A percentile compares a stretch with the other conserved stretches of the same genome.
Conservation (phyloP, 768 basidiomycete species). For the Aureoboletus auriporus region DNA sequence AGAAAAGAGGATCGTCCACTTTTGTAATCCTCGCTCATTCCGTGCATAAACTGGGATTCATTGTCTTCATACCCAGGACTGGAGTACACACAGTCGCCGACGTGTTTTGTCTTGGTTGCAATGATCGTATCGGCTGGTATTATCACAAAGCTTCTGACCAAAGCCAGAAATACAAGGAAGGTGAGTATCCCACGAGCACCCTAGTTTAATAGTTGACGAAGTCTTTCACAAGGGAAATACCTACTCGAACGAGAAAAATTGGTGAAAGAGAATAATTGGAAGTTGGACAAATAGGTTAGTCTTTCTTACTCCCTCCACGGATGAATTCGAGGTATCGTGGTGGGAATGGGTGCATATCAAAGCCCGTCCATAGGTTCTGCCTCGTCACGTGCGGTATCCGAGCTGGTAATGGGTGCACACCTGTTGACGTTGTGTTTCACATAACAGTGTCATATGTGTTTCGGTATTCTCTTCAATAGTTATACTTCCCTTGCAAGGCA, state of each 20-base stretch:
- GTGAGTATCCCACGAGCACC: slow-evolving; percentile 30
- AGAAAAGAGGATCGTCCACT: slow-evolving; percentile 70
- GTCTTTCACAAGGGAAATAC: slow-evolving; percentile 60
- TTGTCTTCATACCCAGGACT: slow-evolving; percentile 43
- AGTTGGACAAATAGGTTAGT: slow-evolving; percentile 42
- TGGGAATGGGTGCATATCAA: no score
- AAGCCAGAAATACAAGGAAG: slow-evolving; percentile 85
- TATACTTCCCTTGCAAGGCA: slow-evolving; percentile 13
- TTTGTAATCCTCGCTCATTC: slow-evolving; percentile 41
- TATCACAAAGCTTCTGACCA: slow-evolving; percentile 76
- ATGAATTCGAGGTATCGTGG: no score
- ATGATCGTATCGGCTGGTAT: slow-evolving; percentile 77
- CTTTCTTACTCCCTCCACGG: not conserved
- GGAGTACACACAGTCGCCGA: slow-evolving; percentile 82
- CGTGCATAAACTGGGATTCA: slow-evolving; percentile 1
- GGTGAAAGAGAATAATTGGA: slow-evolving; percentile 81
- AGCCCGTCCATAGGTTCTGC: no score
- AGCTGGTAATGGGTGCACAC: no score
- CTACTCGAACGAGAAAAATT: slow-evolving; percentile 76
- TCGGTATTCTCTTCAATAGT: not conserved
- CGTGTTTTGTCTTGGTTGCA: slow-evolving; percentile 74
- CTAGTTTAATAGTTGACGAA: not conserved
- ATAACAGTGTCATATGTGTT: no score
- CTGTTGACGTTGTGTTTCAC: no score
- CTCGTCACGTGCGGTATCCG: no score